Conservation (phyloP, 2,329 filamentous ascomycete species). For the Acrodontium crateriforme region DNA sequence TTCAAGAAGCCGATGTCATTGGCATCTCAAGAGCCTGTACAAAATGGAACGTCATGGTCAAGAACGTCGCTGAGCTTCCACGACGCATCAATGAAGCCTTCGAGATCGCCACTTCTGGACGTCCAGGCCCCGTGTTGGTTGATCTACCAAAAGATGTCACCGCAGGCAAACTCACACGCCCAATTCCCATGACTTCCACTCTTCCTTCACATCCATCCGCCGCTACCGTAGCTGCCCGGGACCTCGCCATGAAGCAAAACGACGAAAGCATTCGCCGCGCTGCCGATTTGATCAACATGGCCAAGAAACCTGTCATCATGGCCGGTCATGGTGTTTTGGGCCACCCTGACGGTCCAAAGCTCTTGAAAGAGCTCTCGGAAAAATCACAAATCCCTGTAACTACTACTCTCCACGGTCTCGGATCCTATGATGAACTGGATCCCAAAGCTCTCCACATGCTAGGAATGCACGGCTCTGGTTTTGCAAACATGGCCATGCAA, state of each 20-base stretch:
- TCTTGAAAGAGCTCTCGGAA: constrained; percentile 76
- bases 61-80: constrained; percentile 84
- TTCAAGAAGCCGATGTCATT: constrained; percentile 90
- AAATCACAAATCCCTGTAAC: constrained; percentile 89
- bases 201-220: constrained; percentile 74
- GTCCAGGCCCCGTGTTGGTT: constrained; percentile 87
- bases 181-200: constrained; percentile 64
- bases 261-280: constrained; percentile 61
- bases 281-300: constrained; percentile 67
- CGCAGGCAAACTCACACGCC: constrained; percentile 63
- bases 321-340: constrained; percentile 82
- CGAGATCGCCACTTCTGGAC: constrained; percentile 88
- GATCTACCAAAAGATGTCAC: constrained; percentile 96
- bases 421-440: constrained; percentile 83
- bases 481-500: constrained; percentile 97
- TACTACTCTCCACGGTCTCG: constrained; percentile 86
- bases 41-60: constrained; percentile 99
- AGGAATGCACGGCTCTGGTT: constrained; percentile 94
- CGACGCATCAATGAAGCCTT: constrained; percentile 94
- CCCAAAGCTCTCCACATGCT: constrained; percentile 95
- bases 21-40: constrained; percentile 91
- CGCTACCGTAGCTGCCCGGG: constrained; percentile 67
- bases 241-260: constrained; percentile 59
- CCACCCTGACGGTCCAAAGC: constrained; percentile 60
- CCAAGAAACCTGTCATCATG: constrained; percentile 91